Evolutionary conservation across 2,329 filamentous ascomycete species (phyloP).

Genomic region (Fusarium hostae): DNA sequence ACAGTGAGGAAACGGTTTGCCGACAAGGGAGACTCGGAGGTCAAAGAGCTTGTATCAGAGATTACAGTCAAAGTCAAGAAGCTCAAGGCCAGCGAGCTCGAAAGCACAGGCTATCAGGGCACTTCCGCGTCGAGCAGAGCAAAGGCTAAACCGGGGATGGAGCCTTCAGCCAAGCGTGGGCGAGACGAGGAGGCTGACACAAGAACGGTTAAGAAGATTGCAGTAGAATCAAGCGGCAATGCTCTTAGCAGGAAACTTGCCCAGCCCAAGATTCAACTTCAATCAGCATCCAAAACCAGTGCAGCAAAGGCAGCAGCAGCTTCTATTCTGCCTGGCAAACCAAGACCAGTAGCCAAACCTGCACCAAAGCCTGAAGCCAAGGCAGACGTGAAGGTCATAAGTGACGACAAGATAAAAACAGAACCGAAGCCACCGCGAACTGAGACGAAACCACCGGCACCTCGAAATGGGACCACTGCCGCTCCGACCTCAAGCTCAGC

Average conservation of each 20-base stretch:
- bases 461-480: conserved; percentile 47
- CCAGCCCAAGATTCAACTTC: conserved; percentile 50
- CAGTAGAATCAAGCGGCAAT: conserved; percentile 52
- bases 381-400: conserved; percentile 42
- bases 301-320: conserved; percentile 48
- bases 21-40: conserved; percentile 72
- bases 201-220: conserved; percentile 56
- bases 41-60: conserved; percentile 69
- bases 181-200: conserved; percentile 56
- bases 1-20: conserved; percentile 71
- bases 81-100: conserved; percentile 51
- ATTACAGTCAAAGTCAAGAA: conserved; percentile 63
- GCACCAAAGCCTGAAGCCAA: conserved; percentile 51
- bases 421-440: conserved; percentile 44
- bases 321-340: conserved; percentile 61
- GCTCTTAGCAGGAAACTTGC: conserved; percentile 55
- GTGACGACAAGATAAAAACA: conserved; percentile 48
- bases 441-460: conserved; percentile 46
- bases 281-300: conserved; percentile 45
- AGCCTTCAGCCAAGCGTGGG: conserved; percentile 49
- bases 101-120: conserved; percentile 53
- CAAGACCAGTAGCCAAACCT: conserved; percentile 57
- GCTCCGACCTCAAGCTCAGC: conserved; percentile 22
- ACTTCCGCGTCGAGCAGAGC: conserved; percentile 54
- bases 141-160: conserved; percentile 49